Evolutionary conservation across 2,329 filamentous ascomycete genomes (phyloP).

Genomic region (Colletotrichum sp.): DNA sequence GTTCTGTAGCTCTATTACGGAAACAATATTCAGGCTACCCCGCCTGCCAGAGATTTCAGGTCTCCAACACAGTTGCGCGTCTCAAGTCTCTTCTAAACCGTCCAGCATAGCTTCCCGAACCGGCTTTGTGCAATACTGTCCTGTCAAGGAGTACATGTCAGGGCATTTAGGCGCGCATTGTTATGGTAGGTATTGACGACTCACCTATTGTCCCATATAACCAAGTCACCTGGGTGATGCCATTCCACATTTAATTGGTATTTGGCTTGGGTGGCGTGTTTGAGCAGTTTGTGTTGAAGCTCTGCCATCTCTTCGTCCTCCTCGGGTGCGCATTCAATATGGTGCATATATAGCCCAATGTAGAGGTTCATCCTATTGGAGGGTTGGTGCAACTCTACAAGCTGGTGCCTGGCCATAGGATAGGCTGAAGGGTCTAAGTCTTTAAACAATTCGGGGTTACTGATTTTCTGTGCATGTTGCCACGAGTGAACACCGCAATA

Average conservation of each 20-base stretch:
- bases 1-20: background rate
- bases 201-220: constrained; percentile 65
- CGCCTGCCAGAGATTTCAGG: background rate
- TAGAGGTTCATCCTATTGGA: constrained; percentile 58
- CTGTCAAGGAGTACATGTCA: background rate
- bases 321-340: constrained; percentile 45
- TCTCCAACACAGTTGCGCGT: constrained; percentile 59
- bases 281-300: constrained; percentile 43
- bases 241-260: constrained; percentile 52
- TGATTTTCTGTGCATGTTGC: constrained; percentile 56
- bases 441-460: constrained; percentile 50
- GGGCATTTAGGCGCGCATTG: no score
- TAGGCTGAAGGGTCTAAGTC: constrained; percentile 44
- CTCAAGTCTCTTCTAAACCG: constrained; percentile 58
- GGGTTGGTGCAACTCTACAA: constrained; percentile 57
- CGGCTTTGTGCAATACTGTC: constrained; percentile 53
- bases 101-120: constrained; percentile 50
- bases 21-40: no score
- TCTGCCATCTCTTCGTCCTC: constrained; percentile 36
- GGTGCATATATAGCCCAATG: constrained; percentile 57
- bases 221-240: constrained; percentile 52
- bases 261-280: constrained; percentile 51
- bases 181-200: background rate
- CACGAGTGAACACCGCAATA: constrained; percentile 55
- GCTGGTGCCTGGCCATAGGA: constrained; percentile 48